Conservation (phyloP, 2,329 filamentous ascomycete species). For the Knufia petricola region DNA sequence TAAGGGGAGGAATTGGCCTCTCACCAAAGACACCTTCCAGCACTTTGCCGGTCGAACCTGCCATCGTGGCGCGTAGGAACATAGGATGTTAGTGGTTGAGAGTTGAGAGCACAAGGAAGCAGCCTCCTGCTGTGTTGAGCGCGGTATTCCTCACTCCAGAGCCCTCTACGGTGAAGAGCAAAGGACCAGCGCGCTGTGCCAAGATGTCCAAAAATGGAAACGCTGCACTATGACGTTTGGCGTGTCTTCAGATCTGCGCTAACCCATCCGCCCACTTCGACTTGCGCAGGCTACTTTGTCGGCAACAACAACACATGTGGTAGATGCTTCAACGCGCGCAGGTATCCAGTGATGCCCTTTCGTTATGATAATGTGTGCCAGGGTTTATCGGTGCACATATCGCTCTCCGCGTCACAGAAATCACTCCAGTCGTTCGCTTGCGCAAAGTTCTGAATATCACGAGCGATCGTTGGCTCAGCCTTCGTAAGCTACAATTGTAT, state of each 20-base stretch:
- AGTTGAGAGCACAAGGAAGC: no score
- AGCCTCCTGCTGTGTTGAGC: no score
- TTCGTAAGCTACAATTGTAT: background rate
- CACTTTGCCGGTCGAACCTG: conserved; percentile 32
- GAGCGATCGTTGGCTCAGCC: background rate
- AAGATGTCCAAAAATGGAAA: conserved; percentile 2
- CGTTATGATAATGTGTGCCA: conserved; percentile 7
- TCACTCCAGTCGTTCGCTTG: background rate
- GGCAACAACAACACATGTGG: background rate
- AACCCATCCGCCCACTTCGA: background rate
- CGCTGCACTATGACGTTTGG: conserved; percentile 1
- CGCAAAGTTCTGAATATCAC: background rate
- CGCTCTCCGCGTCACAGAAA: conserved; percentile 3
- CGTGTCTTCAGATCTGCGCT: background rate
- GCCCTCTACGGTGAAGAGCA: no score
- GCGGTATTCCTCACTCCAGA: no score
- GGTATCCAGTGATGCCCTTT: background rate
- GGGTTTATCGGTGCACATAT: conserved; percentile 1
- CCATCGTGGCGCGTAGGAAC: conserved; percentile 15
- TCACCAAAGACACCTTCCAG: conserved; percentile 56
- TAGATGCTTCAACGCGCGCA: background rate
- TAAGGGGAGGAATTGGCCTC: conserved; percentile 26
- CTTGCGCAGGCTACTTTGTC: conserved; percentile 1
- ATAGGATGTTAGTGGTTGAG: background rate
- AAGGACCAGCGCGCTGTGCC: background rate